Evolutionary conservation across 2,329 filamentous ascomycete species (phyloP), one percentile per base, ranked within the genome.

Genomic region (Corynespora cassiicola): DNA sequence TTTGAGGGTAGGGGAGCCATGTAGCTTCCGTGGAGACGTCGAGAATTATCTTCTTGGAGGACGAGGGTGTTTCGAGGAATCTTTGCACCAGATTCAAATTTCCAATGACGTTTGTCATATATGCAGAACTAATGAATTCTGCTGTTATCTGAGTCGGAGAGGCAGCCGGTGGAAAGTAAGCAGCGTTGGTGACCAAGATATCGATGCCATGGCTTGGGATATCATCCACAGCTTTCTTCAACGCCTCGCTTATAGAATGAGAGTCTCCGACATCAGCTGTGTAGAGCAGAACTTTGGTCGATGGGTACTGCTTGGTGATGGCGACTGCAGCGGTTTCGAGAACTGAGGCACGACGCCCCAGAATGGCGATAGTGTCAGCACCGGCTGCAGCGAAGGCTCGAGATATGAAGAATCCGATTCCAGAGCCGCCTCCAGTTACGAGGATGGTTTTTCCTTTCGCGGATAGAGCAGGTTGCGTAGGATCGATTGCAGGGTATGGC

Each of bases 351-450:
- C 11, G 57, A 12, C 73, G 67, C 2, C 30, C 37, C 11, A 40
- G 4, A 53, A 22, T 54, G 34, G 28, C 24, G 49, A 46, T 25
- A 23, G 24, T 23, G 7, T 16, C 10, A n/a, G 30, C 37, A n/a
- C 20, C 25, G 5, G 37, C 37, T 21, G 14, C 15, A 23, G 37
- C 30, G 18, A 40, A 40, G 22, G 30, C 25, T 4, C 8, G 20
- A 14, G 30, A 30, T 16, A 34, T 40, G 4, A 24, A 30, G 17
- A 28, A 29, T 16, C 37, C 37, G 12, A 40, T 34, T 7, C 30
- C 37, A 17, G 27, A 14, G 4, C 23, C 30, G 23, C 37, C 37
- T 22, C 72, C 73, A 5, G 73, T 76, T 18, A 52, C 35, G 2
- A 50, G 10, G 19, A 47, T 25, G 6, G 32, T 37, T 27, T 51